Base-by-base conservation (phyloP, 495 filamentous ascomycete species). In the Evernia prunastri region DNA sequence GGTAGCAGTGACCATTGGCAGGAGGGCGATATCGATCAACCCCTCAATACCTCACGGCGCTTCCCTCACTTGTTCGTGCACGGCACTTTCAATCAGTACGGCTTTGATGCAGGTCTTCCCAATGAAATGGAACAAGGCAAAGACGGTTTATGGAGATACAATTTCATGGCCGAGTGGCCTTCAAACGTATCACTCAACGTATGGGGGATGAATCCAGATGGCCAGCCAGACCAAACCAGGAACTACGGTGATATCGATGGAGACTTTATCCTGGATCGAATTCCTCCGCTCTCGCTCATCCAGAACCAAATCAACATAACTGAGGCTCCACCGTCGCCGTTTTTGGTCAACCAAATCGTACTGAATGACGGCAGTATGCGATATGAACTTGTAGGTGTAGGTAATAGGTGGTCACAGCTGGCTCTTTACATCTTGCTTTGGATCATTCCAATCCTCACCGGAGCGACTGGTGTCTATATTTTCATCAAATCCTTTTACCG, bases 51-150 rank as follows among this genome's bases (percentile, higher is more conserved):
- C 3, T 70, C 74, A 0, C 79, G 86, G 18, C 76, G 79, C 29
- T 84, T 81, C 66, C 86, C 86, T 12, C 81, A 87, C 70, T 67
- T 87, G 63, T 87, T 76, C 75, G 68, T 82, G 18, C 78, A 87
- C 56, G 86, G 86, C 10, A 73, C 79, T 2, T 87, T 79, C 73
- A 88, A 89, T 70, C 74, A 82, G 60, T 89, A 80, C 70, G 85
- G 86, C 31, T 87, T 82, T 68, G 86, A 88, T 67, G 72, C 79
- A 18, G 86, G 86, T 17, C 63, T 86, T 49, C 66, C 70, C 3
- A 80, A 79, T 54, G 67, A 73, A 40, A 84, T 89, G 80, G 65
- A 75, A 25, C 77, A 80, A 42, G 72, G 78, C 51, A 67, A 71
- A 13, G 68, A 78, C 56, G 78, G 75, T 17, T 66, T 71, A 13